Evolutionary conservation across 2,329 filamentous ascomycete genomes (phyloP).

Genomic region (Calycina herbarum): DNA sequence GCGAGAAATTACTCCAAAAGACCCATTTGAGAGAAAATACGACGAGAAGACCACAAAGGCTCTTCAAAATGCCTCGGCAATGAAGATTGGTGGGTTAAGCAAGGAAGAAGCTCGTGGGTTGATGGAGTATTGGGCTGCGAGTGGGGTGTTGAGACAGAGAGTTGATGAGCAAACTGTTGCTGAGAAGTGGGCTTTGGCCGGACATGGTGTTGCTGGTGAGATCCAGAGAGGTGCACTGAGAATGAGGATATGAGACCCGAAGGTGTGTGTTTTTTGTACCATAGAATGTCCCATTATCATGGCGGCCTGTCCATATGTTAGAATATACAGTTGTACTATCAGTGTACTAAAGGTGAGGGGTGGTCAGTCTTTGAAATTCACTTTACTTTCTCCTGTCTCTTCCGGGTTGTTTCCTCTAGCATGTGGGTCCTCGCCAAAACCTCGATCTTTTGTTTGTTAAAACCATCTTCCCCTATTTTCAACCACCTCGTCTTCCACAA

Average conservation of each 20-base stretch:
- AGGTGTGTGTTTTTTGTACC: background rate
- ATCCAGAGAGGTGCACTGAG: slow-evolving; percentile 67
- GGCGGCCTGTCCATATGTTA: slow-evolving; percentile 4
- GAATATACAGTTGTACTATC: background rate
- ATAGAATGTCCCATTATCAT: background rate
- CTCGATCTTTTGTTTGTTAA: too few species aligned
- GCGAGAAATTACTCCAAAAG: slow-evolving; percentile 42
- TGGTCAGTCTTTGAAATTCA: background rate
- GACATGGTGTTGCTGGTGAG: slow-evolving; percentile 82
- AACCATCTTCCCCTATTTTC: too few species aligned
- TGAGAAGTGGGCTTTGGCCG: slow-evolving; percentile 80
- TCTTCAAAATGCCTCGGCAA: slow-evolving; percentile 50
- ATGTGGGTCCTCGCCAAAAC: background rate
- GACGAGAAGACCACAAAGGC: slow-evolving; percentile 56
- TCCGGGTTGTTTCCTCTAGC: background rate
- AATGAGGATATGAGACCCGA: slow-evolving; percentile 25
- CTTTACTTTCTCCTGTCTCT: background rate
- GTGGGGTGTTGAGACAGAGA: slow-evolving; percentile 70
- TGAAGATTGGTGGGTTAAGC: slow-evolving; percentile 66
- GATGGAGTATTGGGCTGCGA: slow-evolving; percentile 90
- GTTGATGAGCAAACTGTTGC: slow-evolving; percentile 70
- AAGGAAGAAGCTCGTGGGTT: slow-evolving; percentile 73
- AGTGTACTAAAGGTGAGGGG: background rate
- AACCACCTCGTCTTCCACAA: too few species aligned
- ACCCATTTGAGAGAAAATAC: slow-evolving; percentile 58